These are phyloP conservation scores for Dalechampia spathulata DNA, from an alignment of 441 rosid species.

Conservation along the genomic window DNA sequence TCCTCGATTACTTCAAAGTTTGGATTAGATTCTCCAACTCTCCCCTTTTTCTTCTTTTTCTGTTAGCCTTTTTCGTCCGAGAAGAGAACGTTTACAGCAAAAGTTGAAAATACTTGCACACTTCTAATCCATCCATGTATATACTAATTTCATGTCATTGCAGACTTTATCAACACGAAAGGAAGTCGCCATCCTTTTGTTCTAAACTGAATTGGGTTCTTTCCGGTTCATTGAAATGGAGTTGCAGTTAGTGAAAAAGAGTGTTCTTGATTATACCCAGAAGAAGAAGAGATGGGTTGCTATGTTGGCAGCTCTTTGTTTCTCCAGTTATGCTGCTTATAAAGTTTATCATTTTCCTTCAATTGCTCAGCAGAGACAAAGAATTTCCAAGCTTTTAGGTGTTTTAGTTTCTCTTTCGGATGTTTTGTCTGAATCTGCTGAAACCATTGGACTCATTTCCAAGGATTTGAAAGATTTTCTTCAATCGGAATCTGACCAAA, in stretches of 20 bases:
- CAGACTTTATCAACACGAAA: too few relatives aligned
- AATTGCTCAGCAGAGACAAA: conserved; percentile 36
- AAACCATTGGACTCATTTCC: conserved; percentile 32
- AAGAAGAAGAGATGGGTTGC: conserved; percentile 53
- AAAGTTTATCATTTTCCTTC: conserved; percentile 54
- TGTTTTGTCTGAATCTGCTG: conserved; percentile 51
- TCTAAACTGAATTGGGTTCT: too few relatives aligned
- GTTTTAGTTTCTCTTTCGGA: conserved; percentile 47
- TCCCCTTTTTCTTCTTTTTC: too few relatives aligned
- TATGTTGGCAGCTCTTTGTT: conserved; percentile 28
- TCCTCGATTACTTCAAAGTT: too few relatives aligned
- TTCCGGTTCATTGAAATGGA: conserved; percentile 28
- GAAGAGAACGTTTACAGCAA: background rate
- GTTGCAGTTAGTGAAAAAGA: conserved; percentile 25
- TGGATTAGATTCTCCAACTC: too few relatives aligned
- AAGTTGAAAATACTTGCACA: background rate
- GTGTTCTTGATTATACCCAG: conserved; percentile 28
- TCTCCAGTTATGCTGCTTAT: conserved; percentile 45
- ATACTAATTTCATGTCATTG: too few relatives aligned
- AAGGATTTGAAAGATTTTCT: conserved; percentile 50
- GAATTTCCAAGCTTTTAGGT: conserved; percentile 37
- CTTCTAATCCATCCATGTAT: background rate
- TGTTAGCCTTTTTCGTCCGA: background rate
- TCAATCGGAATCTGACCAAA: conserved; percentile 55
- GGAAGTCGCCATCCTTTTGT: too few relatives aligned